These are phyloP conservation scores for Penicillium fuscoglaucum DNA, from an alignment of 2,329 filamentous ascomycete genomes.

Conservation along the genomic window DNA sequence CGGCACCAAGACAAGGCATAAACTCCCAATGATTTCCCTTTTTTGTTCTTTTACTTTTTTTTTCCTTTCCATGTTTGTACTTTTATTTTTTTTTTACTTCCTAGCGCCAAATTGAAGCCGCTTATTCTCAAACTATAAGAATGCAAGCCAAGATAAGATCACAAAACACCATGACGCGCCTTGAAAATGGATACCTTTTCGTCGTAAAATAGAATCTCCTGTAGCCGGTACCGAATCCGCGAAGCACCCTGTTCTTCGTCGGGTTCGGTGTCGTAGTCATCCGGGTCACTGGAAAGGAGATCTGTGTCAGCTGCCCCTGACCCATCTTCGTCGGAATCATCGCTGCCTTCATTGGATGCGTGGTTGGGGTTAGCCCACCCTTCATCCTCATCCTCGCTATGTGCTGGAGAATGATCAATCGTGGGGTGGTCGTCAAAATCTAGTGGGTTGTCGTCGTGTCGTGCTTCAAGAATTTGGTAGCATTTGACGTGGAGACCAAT, in stretches of 20 bases:
- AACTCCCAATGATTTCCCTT: too few relatives aligned
- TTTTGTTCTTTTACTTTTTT: too few relatives aligned
- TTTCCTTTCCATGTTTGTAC: too few relatives aligned
- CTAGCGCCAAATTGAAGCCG: too few relatives aligned
- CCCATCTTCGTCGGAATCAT: constrained; percentile 24
- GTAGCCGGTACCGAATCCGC: constrained; percentile 58
- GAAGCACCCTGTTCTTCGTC: constrained; percentile 40
- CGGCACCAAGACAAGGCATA: too few relatives aligned
- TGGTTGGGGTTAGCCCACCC: constrained; percentile 44
- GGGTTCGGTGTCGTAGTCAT: constrained; percentile 48
- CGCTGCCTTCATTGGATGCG: constrained; percentile 47
- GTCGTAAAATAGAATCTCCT: constrained; percentile 82
- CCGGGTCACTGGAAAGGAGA: constrained; percentile 30
- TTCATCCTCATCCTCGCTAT: constrained; percentile 45
- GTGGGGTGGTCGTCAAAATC: constrained; percentile 34
- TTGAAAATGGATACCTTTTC: constrained; percentile 81
- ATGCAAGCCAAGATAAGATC: constrained; percentile 16
- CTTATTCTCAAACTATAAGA: neutral
- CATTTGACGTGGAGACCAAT: constrained; percentile 75
- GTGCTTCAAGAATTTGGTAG: constrained; percentile 73
- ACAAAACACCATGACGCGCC: constrained; percentile 62
- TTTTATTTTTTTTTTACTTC: too few relatives aligned
- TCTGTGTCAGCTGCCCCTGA: constrained; percentile 22
- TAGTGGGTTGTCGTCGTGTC: constrained; percentile 39
- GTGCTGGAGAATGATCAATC: constrained; percentile 41